Percentiles rank a stretch among this genome's conserved stretches.
phyloP scores from a whole-genome alignment of 306 rosid species.

The Prosopis cineraria region DNA sequence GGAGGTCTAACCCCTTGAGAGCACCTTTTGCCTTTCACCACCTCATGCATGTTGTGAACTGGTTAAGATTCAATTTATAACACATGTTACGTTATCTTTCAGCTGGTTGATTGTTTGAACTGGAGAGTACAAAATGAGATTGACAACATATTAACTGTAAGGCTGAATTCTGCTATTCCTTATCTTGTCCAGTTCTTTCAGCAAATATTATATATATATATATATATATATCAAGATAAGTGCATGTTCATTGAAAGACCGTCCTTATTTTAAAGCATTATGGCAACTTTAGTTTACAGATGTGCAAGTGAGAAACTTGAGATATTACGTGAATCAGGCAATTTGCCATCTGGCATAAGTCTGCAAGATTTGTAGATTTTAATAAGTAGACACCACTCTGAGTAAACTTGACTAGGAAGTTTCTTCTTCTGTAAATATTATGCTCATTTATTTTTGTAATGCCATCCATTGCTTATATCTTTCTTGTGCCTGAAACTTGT shows the following conservation, averaged over 20 bases:
- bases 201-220: no score
- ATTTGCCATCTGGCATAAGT: neutral
- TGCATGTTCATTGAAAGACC: neutral
- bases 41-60: neutral
- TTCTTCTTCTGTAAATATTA: neutral
- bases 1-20: neutral
- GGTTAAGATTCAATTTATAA: slow-evolving; percentile 26
- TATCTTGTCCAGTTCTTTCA: slow-evolving; percentile 23
- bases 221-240: slow-evolving; percentile 4
- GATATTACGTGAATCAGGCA: neutral
- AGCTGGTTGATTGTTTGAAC: slow-evolving; percentile 80
- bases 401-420: neutral
- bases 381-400: neutral
- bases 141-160: slow-evolving; percentile 79
- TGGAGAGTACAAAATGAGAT: slow-evolving; percentile 95
- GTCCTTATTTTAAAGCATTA: neutral
- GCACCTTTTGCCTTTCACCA: neutral
- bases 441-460: neutral
- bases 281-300: neutral
- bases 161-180: slow-evolving; percentile 34
- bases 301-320: neutral
- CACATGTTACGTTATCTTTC: slow-evolving; percentile 38
- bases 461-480: neutral
- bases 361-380: neutral
- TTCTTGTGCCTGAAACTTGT: neutral